phyloP scores from a whole-genome alignment of 1,139 yeast genomes.

The Meyerozyma athensensis region DNA sequence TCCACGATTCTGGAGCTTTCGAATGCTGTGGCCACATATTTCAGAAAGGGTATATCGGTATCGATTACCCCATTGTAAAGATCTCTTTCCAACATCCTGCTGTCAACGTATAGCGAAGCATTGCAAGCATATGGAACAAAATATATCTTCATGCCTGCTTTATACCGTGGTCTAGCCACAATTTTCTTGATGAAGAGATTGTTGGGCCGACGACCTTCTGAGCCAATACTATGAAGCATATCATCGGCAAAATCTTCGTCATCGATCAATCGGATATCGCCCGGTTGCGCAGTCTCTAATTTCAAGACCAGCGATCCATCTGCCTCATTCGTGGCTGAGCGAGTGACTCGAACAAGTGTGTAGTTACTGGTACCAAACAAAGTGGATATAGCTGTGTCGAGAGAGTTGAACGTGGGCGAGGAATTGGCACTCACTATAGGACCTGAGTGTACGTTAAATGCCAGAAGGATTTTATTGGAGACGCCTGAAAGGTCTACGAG shows the following conservation, averaged over 20 bases:
- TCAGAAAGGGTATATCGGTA: constrained; percentile 11
- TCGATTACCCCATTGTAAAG: constrained; percentile 45
- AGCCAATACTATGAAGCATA: constrained; percentile 37
- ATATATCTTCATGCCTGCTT: constrained; percentile 46
- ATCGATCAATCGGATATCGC: constrained; percentile 47
- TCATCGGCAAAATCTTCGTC: constrained; percentile 42
- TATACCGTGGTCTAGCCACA: constrained; percentile 49
- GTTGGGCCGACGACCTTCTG: constrained; percentile 35
- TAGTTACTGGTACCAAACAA: constrained; percentile 39
- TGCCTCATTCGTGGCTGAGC: constrained; percentile 48
- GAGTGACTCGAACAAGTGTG: constrained; percentile 46
- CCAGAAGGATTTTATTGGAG: constrained; percentile 32
- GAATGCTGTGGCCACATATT: constrained; percentile 1
- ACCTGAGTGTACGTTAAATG: constrained; percentile 17
- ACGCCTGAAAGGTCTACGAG: constrained; percentile 33
- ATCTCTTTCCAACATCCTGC: constrained; percentile 49
- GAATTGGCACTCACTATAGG: constrained; percentile 5
- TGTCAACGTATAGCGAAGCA: constrained; percentile 45
- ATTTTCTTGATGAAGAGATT: constrained; percentile 43
- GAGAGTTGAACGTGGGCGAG: constrained; percentile 38
- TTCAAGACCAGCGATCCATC: constrained; percentile 49
- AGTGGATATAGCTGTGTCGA: constrained; percentile 42
- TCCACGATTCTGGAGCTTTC: neutral
- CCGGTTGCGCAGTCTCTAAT: constrained; percentile 52
- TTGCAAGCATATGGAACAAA: constrained; percentile 23